phyloP scores from a whole-genome alignment of 805 yeast species.

The Ogataea ramenticola region DNA sequence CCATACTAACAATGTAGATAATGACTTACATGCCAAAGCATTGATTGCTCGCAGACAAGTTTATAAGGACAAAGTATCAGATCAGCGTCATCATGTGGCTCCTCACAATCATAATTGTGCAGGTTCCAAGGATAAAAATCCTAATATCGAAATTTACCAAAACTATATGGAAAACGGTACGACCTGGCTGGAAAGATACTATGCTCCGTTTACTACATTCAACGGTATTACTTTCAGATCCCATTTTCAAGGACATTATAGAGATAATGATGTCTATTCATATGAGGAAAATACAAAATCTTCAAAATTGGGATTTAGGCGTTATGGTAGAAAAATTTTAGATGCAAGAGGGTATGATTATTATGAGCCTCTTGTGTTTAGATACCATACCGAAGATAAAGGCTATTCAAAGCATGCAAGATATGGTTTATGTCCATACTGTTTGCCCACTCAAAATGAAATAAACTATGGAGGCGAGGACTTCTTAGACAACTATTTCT shows the following conservation, averaged over 20 bases:
- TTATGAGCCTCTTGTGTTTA: slow-evolving; percentile 17
- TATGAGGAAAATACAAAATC: background rate
- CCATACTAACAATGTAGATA: too few relatives aligned
- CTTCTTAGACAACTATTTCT: slow-evolving; percentile 12
- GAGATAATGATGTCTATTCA: background rate
- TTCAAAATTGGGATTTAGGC: background rate
- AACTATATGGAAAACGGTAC: background rate
- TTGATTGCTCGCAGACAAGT: too few relatives aligned
- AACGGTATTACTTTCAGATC: background rate
- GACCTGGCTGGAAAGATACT: background rate
- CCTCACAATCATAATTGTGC: too few relatives aligned
- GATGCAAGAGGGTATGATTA: slow-evolving; percentile 4
- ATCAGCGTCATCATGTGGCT: too few relatives aligned
- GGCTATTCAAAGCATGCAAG: slow-evolving; percentile 11
- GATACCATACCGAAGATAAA: slow-evolving; percentile 8
- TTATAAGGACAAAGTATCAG: too few relatives aligned
- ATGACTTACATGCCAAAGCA: too few relatives aligned
- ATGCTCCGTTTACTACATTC: background rate
- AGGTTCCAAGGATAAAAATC: too few relatives aligned
- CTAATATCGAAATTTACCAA: background rate
- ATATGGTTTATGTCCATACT: slow-evolving; percentile 26
- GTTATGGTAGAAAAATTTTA: background rate
- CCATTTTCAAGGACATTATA: background rate
- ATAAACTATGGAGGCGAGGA: slow-evolving; percentile 2
- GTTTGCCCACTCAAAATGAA: slow-evolving; percentile 9